Evolutionary conservation across 2,329 filamentous ascomycete genomes (phyloP).

Genomic region (Hypoxylon sp.): DNA sequence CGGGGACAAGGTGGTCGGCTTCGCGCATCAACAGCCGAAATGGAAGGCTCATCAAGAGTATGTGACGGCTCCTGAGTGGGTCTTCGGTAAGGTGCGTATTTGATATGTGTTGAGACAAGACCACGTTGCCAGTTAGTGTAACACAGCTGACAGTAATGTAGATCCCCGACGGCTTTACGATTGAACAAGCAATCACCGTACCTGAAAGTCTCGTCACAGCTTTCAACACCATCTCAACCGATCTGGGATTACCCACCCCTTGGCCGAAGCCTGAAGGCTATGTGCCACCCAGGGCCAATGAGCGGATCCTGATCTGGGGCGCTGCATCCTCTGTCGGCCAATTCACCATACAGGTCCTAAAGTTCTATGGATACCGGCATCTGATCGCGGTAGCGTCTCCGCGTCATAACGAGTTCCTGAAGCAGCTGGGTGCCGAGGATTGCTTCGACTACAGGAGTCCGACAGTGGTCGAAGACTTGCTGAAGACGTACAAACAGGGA

Average conservation of each 20-base stretch:
- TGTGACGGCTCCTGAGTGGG: conserved; percentile 65
- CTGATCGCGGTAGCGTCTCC: conserved; percentile 65
- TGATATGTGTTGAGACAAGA: neutral
- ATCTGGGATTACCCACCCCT: conserved; percentile 68
- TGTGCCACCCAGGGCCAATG: conserved; percentile 55
- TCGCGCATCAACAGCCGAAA: conserved; percentile 62
- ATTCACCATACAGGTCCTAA: conserved; percentile 65
- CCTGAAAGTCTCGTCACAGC: conserved; percentile 72
- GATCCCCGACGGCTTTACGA: conserved; percentile 48
- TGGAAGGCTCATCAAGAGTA: conserved; percentile 71
- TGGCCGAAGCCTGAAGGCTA: conserved; percentile 68
- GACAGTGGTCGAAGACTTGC: conserved; percentile 55
- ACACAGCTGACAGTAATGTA: conserved; percentile 23
- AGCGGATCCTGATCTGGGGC: conserved; percentile 66
- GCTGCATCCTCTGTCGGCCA: conserved; percentile 67
- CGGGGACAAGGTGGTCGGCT: conserved; percentile 71
- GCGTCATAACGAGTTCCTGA: conserved; percentile 62
- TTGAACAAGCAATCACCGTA: conserved; percentile 58
- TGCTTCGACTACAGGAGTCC: conserved; percentile 64
- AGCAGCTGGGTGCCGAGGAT: conserved; percentile 60
- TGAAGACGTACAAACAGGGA: conserved; percentile 44
- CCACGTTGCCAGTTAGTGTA: neutral
- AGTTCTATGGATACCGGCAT: conserved; percentile 66
- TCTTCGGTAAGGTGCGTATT: conserved; percentile 59
- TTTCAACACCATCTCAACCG: conserved; percentile 67